phyloP scores from a whole-genome alignment of 495 filamentous ascomycete species.

The Tetracladium setigerum region DNA sequence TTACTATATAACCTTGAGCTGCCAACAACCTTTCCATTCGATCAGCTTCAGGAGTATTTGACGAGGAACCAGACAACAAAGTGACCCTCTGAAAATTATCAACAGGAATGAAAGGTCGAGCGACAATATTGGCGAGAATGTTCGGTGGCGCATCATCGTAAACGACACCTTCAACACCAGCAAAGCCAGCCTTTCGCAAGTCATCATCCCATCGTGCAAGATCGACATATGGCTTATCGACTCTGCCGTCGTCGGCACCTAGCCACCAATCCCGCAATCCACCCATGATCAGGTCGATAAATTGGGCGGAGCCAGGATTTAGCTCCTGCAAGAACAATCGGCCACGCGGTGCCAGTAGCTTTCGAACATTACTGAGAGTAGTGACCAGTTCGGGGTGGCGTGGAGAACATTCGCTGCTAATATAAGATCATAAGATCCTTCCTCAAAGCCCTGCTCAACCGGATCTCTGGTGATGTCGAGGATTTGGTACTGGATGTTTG shows the following conservation, averaged over 20 bases:
- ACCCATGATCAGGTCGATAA: slow-evolving; percentile 3
- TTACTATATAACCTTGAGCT: slow-evolving; percentile 9
- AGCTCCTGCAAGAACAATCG: neutral
- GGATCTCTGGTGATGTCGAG: slow-evolving; percentile 21
- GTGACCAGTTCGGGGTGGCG: neutral
- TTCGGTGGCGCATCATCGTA: slow-evolving; percentile 14
- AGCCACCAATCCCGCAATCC: slow-evolving; percentile 25
- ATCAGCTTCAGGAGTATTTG: too few species aligned
- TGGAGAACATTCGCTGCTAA: slow-evolving; percentile 28
- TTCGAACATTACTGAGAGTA: neutral
- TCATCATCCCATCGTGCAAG: slow-evolving; percentile 2
- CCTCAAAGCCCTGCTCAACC: slow-evolving; percentile 25
- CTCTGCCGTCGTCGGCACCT: slow-evolving; percentile 23
- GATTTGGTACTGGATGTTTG: slow-evolving; percentile 14
- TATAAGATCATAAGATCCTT: slow-evolving; percentile 29
- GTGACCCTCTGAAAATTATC: neutral
- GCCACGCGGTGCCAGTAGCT: neutral
- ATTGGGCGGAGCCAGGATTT: neutral
- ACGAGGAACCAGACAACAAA: neutral
- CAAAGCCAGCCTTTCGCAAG: slow-evolving; percentile 2
- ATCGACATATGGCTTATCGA: slow-evolving; percentile 23
- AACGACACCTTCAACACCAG: slow-evolving; percentile 1
- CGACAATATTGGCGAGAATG: slow-evolving; percentile 14
- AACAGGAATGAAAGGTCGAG: slow-evolving; percentile 5
- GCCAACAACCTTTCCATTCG: neutral